Evolutionary conservation across 306 rosid species (phyloP), one percentile per base, ranked within the genome.

Genomic region (Cicer judaicum): DNA sequence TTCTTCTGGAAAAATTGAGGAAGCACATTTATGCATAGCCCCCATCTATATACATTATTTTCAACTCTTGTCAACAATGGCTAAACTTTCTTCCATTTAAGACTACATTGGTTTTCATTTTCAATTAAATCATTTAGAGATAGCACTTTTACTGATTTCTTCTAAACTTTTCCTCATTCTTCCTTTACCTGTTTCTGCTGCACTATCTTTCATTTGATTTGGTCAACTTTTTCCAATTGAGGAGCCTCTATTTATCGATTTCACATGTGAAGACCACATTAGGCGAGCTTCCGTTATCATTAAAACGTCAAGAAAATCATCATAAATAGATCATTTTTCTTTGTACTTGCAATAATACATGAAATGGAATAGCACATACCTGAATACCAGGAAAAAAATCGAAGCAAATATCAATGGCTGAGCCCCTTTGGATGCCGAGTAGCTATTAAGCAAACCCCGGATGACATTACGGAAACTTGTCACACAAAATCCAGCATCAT

Each of bases 291-390:
- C 19, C 72, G 62, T 10, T 68, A 79, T 44, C 74, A 64, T 39
- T 46, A 61, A 44, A 78, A 70, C 44, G 61, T 24, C 18, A 41
- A 19, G 34, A 52, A 70, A n/a, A 71, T 61, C 44, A 55, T 69
- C 12, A 73, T 10, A 68, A 60, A 24, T 6, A 63, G 60, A 61
- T 44, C 48, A 68, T 8, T 70, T 55, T 71, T 65, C 70, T 46
- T 56, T 53, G 62, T 61, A 54, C 56, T 56, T 16, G 60, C 15
- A 62, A 62, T 57, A 61, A 38, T 64, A 40, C 72, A 16, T n/a
- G 10, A 50, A 64, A 49, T 49, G 57, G 44, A 83, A 67, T 62
- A 74, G 68, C 42, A 44, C 57, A 65, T 75, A 64, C 68, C 63
- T 54, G 76, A 64, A 75, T 70, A 43, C 9, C 60, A 16, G 67